Base-by-base conservation (phyloP, 768 basidiomycete species). In the Boletus sp. region DNA sequence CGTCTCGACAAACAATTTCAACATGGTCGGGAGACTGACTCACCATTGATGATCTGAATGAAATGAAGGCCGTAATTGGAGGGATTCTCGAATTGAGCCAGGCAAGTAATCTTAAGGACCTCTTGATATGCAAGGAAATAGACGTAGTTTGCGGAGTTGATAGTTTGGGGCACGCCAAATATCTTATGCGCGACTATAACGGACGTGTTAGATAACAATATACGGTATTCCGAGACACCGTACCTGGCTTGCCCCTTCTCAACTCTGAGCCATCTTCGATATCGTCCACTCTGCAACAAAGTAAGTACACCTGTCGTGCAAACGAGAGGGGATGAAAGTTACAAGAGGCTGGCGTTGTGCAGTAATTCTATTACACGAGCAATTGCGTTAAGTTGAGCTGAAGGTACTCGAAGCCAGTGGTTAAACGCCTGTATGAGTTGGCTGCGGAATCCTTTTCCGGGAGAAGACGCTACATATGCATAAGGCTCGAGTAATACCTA, bases 331-430 rank as follows among this genome's bases (percentile, higher is more conserved):
- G 47, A 53, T 6, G 14, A 17, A 1, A 71, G 83, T 66, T 65
- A 94, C 95, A 98, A 77, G 32, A 99, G 78, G 71, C 91, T 94
- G 9, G 94, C 94, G 54, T 87, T 93, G 67, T 99, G 96, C 28
- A 99, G 78, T 86, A 95, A 93, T 65, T 85, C 85, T 40, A 98
- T 88, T 39, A 97, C 82, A 58, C 81, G 82, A 18, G 84, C 78
- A 57, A 99, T 94, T 36, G 88, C 75, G 20, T 75, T 73, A 8
- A 96, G 80, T 69, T 88, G 88, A 24, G 83, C 81, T 28, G 76
- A 64, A 0, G 92, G 89, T 1, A 98, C 93, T 17, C 85, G 71
- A 17, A 98, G 82, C 96, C 96, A 99, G 3, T 77, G 53, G 64
- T 98, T 94, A 79, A 98, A 95, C 0, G 95, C 93, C 44, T 86